Base-by-base conservation (phyloP, 345 rosid genomes). In the Mercurialis annua region DNA sequence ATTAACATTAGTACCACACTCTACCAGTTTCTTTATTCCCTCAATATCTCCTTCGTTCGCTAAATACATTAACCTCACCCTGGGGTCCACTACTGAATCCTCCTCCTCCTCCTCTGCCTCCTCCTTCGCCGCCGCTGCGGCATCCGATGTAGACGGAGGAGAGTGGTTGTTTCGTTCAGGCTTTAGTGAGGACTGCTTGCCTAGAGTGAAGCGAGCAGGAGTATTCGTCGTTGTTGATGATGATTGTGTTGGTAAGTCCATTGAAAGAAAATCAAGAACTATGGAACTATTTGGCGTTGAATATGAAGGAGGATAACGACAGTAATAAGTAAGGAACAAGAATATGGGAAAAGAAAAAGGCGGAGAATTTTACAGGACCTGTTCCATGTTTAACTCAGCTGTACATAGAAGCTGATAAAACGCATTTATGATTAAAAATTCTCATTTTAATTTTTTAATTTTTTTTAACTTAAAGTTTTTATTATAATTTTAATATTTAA, bases 1-100 rank as follows among this genome's bases (percentile, higher is more conserved):
- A 78, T 88, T 85, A 59, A 85, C 83, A 71, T 88, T 62, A 58
- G 85, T 78, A n/a, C 89, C 94, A 5, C 87, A 85, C 66, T 82
- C 82, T 63, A 90, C 40, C 30, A 85, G 77, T 81, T 40, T 85
- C 26, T 78, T 81, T 30, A 90, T 82, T 55, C 87, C 89, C 31
- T 82, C 89, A 62, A 88, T 65, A 42, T 90, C 92, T 42, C 94
- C 92, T 68, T 86, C 94, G 78, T 83, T 86, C 40, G 89, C 89
- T 70, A 82, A 49, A 78, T 90, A 90, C 92, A 88, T 88, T 21
- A 90, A 71, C 69, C 89, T 75, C 64, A 90, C 81, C 61, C 85
- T 77, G 6, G 89, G 83, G 76, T 82, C 88, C 43, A 54, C 15
- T 5, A 78, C 69, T n/a, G 76, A 42, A 20, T 62, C 42, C 43